These are phyloP conservation scores for Pichia sp. DNA, from an alignment of 1,139 yeast genomes.

Conservation along the genomic window DNA sequence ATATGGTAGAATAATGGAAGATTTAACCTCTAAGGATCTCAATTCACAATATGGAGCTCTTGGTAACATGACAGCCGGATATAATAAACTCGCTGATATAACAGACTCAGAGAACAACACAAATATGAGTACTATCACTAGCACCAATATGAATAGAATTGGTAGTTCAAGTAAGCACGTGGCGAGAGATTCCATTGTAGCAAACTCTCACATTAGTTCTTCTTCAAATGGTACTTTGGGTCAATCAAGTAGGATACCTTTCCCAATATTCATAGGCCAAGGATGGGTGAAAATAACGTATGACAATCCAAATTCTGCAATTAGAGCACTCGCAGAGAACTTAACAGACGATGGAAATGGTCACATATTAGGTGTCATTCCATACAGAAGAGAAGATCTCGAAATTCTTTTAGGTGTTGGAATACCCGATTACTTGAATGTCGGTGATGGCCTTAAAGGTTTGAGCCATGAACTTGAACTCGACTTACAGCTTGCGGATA, in stretches of 20 bases:
- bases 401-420: conserved; percentile 57
- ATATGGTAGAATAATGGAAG: conserved; percentile 76
- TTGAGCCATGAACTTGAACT: conserved; percentile 18
- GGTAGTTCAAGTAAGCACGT: too few relatives aligned
- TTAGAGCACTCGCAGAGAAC: conserved; percentile 78
- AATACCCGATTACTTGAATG: conserved; percentile 46
- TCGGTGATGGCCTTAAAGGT: conserved; percentile 34
- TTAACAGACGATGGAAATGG: conserved; percentile 30
- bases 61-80: conserved; percentile 6
- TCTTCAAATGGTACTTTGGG: too few relatives aligned
- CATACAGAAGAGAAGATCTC: conserved; percentile 52
- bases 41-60: conserved; percentile 6
- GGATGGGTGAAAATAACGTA: conserved; percentile 88
- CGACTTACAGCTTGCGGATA: conserved; percentile 16
- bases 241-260: too few relatives aligned
- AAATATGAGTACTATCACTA: too few relatives aligned
- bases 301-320: conserved; percentile 67
- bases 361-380: conserved; percentile 65
- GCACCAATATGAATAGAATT: too few relatives aligned
- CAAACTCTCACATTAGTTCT: too few relatives aligned
- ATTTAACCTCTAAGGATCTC: conserved; percentile 32
- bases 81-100: conserved; percentile 4
- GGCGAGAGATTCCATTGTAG: too few relatives aligned
- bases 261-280: conserved; percentile 74
- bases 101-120: too few relatives aligned